These are phyloP conservation scores for Poteriospumella lacustris DNA, from an alignment of 108 stramenopile genomes.

Conservation along the genomic window DNA sequence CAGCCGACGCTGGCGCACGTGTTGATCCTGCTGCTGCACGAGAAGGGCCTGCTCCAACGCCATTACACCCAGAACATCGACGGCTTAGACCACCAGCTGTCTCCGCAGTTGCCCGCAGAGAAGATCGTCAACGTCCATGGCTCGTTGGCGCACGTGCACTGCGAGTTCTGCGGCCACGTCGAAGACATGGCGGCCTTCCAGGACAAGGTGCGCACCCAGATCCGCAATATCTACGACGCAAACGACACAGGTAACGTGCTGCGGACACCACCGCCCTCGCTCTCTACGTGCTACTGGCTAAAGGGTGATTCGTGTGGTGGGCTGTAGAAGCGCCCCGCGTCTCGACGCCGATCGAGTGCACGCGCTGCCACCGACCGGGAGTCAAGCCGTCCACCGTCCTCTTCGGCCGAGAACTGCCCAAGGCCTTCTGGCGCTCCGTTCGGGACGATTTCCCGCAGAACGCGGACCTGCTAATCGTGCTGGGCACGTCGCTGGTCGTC, in stretches of 20 bases:
- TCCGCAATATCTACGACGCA: slow-evolving; percentile 67
- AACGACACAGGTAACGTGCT: no score
- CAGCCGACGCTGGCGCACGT: slow-evolving; percentile 74
- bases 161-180: slow-evolving; percentile 62
- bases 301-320: no score
- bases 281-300: no score
- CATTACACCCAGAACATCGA: slow-evolving; percentile 78
- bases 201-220: slow-evolving; percentile 50
- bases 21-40: slow-evolving; percentile 69
- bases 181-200: slow-evolving; percentile 61
- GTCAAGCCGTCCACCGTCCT: slow-evolving; percentile 78
- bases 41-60: slow-evolving; percentile 60
- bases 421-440: slow-evolving; percentile 59
- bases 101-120: slow-evolving; percentile 58
- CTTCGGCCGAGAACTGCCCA: slow-evolving; percentile 66
- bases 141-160: slow-evolving; percentile 68
- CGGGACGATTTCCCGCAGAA: slow-evolving; percentile 56
- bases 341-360: slow-evolving; percentile 64
- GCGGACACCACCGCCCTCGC: no score
- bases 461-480: slow-evolving; percentile 62
- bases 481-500: slow-evolving; percentile 67
- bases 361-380: slow-evolving; percentile 52
- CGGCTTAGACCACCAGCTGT: slow-evolving; percentile 64
- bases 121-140: slow-evolving; percentile 75
- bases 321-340: slow-evolving; percentile 55